Evolutionary conservation across 352 stramenopile genomes (phyloP), one percentile per base, ranked within the genome.

Genomic region (Saprolegnia parasitica): DNA sequence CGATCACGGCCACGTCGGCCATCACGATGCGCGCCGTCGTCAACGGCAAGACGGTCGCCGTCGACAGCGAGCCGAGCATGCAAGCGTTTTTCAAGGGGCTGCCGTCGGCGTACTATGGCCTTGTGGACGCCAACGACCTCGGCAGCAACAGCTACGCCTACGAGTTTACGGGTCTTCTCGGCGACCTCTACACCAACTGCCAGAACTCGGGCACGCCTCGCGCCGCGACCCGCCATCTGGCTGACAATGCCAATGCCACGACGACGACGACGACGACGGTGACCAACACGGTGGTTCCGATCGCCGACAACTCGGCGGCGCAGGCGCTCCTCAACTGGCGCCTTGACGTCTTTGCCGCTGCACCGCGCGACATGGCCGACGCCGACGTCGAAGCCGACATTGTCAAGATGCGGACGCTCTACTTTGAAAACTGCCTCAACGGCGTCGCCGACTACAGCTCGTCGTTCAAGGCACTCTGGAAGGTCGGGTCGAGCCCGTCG

Each of bases 71-170:
- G 18, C 4, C 60, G n/a, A 24, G 10, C 1, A 29, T 23, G 4
- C 11, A 57, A 40, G 11, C 60, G 47, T 67, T 15, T 15, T 67
- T 67, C 29, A n/a, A 55, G 42, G 35, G 35, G 10, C 83, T 29
- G 79, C 83, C 56, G 46, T 77, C 45, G 73, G 73, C 15, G 54
- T 95, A 95, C 70, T 35, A 87, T 72, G 81, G 81, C 61, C 72
- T 84, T 55, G 88, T 84, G 16, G 87, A 95, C 60, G 80, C 89
- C 62, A 84, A 81, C n/a, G 78, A 93, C 56, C 74, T 95, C 47
- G 84, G 87, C 10, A 71, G 68, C 0, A 88, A 84, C 73, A 93
- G 84, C 77, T 95, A 95, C 81, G 93, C 91, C 74, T 95, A 95
- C 70, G 76, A 91, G 71, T 85, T 93, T 74, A 82, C 76, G 20